A percentile compares a stretch with the other conserved stretches of the same genome.
These are phyloP conservation scores for Zalaria obscura DNA, from an alignment of 2,329 filamentous ascomycete species.

Conservation along the genomic window DNA sequence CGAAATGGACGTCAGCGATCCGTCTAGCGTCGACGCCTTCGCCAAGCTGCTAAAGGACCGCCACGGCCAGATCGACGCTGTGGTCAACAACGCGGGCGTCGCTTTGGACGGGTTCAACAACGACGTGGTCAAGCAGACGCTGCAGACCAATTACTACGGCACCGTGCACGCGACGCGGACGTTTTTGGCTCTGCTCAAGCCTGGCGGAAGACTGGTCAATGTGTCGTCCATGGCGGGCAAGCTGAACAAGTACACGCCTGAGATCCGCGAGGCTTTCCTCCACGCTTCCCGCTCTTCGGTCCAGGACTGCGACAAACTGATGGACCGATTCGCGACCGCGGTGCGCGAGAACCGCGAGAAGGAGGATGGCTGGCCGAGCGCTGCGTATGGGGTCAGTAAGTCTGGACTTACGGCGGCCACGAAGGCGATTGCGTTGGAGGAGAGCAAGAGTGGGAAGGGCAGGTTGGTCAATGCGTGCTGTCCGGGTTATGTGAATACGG, in stretches of 20 bases:
- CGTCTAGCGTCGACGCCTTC: constrained; percentile 29
- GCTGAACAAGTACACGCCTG: constrained; percentile 32
- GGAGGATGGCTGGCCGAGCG: constrained; percentile 33
- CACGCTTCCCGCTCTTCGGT: constrained; percentile 20
- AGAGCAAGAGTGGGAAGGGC: constrained; percentile 10
- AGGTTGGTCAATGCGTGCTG: constrained; percentile 21
- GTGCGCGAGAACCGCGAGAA: constrained; percentile 32
- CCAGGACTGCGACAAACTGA: constrained; percentile 30
- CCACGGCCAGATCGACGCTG: constrained; percentile 35
- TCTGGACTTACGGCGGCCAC: constrained; percentile 21
- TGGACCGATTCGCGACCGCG: constrained; percentile 34
- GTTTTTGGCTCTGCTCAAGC: constrained; percentile 32
- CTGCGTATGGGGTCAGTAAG: constrained; percentile 33
- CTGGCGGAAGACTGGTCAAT: constrained; percentile 34
- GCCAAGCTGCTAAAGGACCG: constrained; percentile 25
- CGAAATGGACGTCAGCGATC: constrained; percentile 33
- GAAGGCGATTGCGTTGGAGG: constrained; percentile 18
- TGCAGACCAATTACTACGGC: constrained; percentile 39
- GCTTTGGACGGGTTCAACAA: constrained; percentile 33
- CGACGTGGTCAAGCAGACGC: constrained; percentile 33
- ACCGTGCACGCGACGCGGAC: constrained; percentile 31
- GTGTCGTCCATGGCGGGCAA: constrained; percentile 31
- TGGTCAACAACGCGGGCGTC: constrained; percentile 41
- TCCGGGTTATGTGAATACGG: constrained; percentile 22
- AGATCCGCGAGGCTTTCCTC: constrained; percentile 29